Percentiles rank a stretch among this genome's conserved stretches.
Evolutionary conservation across 2,329 filamentous ascomycete genomes (phyloP).

Genomic region (Neonectria ditissima): DNA sequence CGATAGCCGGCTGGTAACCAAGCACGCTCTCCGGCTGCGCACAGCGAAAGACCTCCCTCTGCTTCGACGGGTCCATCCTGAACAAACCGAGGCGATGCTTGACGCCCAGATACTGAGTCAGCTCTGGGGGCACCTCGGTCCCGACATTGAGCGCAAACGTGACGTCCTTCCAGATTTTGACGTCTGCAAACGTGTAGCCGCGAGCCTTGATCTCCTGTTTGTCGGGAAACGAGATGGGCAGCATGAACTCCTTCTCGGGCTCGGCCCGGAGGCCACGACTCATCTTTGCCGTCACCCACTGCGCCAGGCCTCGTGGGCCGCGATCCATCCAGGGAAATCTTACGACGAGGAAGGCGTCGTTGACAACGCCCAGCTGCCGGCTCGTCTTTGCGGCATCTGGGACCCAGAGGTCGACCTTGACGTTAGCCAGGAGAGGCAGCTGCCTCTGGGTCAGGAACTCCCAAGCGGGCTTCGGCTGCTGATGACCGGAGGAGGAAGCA

Average conservation of each 20-base stretch:
- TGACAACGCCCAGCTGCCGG: constrained; percentile 63
- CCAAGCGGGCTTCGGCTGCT: constrained; percentile 67
- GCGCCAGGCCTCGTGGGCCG: constrained; percentile 62
- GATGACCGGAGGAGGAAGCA: constrained; percentile 42
- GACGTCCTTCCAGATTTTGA: constrained; percentile 74
- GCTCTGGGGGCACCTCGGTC: constrained; percentile 69
- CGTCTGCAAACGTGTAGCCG: constrained; percentile 69
- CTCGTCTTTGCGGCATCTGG: constrained; percentile 70
- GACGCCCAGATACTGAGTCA: constrained; percentile 74
- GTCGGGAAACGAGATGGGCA: constrained; percentile 74
- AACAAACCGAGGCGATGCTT: constrained; percentile 76
- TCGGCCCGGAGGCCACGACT: constrained; percentile 60
- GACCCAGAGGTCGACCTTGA: constrained; percentile 76
- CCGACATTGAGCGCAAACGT: constrained; percentile 67
- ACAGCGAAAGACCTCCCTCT: constrained; percentile 70
- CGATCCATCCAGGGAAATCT: constrained; percentile 71
- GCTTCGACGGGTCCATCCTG: constrained; percentile 69
- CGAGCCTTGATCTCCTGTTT: constrained; percentile 66
- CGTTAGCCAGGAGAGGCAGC: constrained; percentile 76
- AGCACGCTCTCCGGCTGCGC: constrained; percentile 69
- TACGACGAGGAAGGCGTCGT: constrained; percentile 71
- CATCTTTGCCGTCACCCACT: constrained; percentile 63
- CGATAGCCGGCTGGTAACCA: constrained; percentile 73
- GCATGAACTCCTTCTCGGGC: constrained; percentile 72
- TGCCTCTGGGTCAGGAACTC: constrained; percentile 77